These are phyloP conservation scores for Scedosporium minutisporum DNA, from an alignment of 2,329 filamentous ascomycete species.

Conservation along the genomic window DNA sequence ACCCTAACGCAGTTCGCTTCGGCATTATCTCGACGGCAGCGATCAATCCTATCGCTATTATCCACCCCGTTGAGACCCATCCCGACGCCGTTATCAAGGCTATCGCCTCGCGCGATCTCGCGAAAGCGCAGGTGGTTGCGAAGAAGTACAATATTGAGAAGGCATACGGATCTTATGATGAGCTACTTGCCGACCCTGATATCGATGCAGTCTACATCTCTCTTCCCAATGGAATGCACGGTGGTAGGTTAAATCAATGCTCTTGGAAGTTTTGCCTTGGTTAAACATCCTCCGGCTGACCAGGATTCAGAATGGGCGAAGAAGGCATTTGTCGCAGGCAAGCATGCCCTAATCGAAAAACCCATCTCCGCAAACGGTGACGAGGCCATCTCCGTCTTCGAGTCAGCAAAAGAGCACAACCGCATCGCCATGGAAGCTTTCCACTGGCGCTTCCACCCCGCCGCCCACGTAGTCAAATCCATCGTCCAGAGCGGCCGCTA, in stretches of 20 bases:
- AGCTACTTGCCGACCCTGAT: constrained; percentile 12
- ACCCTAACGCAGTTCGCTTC: constrained; percentile 3
- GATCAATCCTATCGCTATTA: constrained; percentile 7
- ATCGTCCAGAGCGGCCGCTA: constrained; percentile 5
- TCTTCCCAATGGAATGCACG: constrained; percentile 39
- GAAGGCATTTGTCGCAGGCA: constrained; percentile 37
- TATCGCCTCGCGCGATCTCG: constrained; percentile 5
- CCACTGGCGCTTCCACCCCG: constrained; percentile 9
- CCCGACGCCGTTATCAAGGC: constrained; percentile 3
- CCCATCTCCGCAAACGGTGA: constrained; percentile 40
- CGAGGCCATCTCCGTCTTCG: constrained; percentile 35
- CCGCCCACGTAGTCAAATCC: constrained; percentile 3
- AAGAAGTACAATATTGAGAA: constrained; percentile 4
- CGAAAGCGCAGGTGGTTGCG: constrained; percentile 2
- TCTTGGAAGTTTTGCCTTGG: too few species aligned
- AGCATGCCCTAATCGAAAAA: constrained; percentile 46
- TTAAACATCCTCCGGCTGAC: neutral
- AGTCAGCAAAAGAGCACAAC: constrained; percentile 20
- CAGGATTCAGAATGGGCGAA: constrained; percentile 26
- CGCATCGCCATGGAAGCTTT: constrained; percentile 11
- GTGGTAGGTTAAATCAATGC: neutral
- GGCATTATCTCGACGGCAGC: constrained; percentile 6
- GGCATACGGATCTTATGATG: constrained; percentile 10
- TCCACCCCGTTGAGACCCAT: constrained; percentile 7
- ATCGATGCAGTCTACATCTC: constrained; percentile 27